Evolutionary conservation across 768 basidiomycete genomes (phyloP).

Genomic region (Tricholoma saponaceum): DNA sequence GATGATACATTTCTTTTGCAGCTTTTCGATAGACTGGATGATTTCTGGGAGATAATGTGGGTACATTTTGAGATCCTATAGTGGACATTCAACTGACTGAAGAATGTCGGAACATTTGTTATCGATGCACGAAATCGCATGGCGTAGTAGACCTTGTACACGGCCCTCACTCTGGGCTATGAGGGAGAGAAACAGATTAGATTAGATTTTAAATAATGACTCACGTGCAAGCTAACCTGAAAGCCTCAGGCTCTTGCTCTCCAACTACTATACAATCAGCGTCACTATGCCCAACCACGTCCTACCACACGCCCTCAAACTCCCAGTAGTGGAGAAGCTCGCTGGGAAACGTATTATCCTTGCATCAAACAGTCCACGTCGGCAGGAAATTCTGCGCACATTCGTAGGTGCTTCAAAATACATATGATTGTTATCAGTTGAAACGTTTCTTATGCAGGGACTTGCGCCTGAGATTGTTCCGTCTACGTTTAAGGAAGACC

Average conservation of each 20-base stretch:
- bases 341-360: conserved; percentile 75
- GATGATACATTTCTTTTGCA: conserved; percentile 82
- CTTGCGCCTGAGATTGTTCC: conserved; percentile 38
- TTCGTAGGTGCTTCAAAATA: conserved; percentile 48
- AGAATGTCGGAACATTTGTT: conserved; percentile 55
- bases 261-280: neutral
- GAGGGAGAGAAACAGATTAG: neutral
- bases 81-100: conserved; percentile 29
- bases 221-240: no score
- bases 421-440: neutral
- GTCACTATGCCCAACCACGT: conserved; percentile 41
- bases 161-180: no score
- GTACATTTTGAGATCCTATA: neutral
- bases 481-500: conserved; percentile 70
- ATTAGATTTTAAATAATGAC: neutral
- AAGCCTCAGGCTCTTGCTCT: no score
- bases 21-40: conserved; percentile 76
- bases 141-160: no score
- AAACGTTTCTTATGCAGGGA: conserved; percentile 23
- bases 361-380: conserved; percentile 82
- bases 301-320: conserved; percentile 59
- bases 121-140: conserved; percentile 66
- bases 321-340: conserved; percentile 63
- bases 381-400: conserved; percentile 76
- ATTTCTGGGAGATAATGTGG: conserved; percentile 45